Conservation (phyloP, 78 protist species). For the Dictyostelium purpureum region DNA sequence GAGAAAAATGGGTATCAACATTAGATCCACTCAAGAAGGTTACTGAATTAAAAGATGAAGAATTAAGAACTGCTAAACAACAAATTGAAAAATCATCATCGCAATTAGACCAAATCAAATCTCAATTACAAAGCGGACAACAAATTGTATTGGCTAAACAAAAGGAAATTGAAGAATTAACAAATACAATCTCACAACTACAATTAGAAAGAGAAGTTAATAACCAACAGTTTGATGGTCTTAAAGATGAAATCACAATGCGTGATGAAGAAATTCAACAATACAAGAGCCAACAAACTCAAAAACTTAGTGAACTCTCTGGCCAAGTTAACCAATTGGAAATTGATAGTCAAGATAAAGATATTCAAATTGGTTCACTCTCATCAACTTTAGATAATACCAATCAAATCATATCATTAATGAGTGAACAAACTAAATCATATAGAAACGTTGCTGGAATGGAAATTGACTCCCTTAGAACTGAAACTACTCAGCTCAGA, state of each 20-base stretch:
- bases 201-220: constrained; percentile 22
- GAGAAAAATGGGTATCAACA: constrained; percentile 72
- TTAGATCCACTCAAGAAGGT: constrained; percentile 73
- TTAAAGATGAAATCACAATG: not conserved
- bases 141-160: constrained; percentile 48
- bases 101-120: constrained; percentile 36
- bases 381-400: constrained; percentile 23
- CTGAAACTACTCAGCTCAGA: constrained; percentile 6
- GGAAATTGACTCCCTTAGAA: constrained; percentile 43
- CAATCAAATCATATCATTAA: constrained; percentile 11
- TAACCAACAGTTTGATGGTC: not conserved
- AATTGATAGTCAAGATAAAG: not conserved
- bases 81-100: constrained; percentile 35
- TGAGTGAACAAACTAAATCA: constrained; percentile 45
- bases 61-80: constrained; percentile 45
- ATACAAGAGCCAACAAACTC: not conserved
- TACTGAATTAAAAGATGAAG: constrained; percentile 62
- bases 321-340: constrained; percentile 37
- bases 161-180: constrained; percentile 35
- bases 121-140: constrained; percentile 34
- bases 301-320: not conserved
- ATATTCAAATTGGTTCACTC: constrained; percentile 17
- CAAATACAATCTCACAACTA: constrained; percentile 20
- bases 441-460: constrained; percentile 50
- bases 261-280: constrained; percentile 13